phyloP scores from a whole-genome alignment of 2,329 filamentous ascomycete species.

The Arachnomyces sp. region DNA sequence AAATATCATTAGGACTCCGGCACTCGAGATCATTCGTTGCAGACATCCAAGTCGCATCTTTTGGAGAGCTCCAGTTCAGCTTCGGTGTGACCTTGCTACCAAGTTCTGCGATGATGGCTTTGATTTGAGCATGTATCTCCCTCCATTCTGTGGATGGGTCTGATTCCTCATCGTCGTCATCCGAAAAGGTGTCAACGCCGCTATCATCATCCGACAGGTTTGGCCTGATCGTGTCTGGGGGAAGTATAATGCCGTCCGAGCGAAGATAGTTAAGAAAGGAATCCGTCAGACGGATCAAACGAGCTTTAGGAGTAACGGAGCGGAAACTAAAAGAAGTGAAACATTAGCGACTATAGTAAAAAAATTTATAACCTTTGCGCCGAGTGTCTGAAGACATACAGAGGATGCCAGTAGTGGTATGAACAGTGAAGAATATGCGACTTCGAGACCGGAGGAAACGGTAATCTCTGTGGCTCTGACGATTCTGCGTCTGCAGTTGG shows the following conservation, averaged over 20 bases:
- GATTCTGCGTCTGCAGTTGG: too few relatives aligned
- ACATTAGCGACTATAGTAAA: constrained; percentile 8
- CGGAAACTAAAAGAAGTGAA: constrained; percentile 55
- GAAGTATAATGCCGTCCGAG: constrained; percentile 86
- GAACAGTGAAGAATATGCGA: constrained; percentile 91
- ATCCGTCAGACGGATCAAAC: constrained; percentile 67
- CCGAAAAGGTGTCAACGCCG: constrained; percentile 52
- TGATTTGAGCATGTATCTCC: constrained; percentile 70
- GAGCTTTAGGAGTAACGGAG: constrained; percentile 72
- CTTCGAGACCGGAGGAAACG: constrained; percentile 76
- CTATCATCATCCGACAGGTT: constrained; percentile 39
- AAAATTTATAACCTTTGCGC: background rate
- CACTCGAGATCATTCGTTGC: constrained; percentile 88
- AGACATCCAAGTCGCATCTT: constrained; percentile 90
- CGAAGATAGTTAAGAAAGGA: constrained; percentile 80
- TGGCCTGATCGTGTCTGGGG: constrained; percentile 38
- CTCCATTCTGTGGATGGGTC: constrained; percentile 52
- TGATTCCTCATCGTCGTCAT: constrained; percentile 49
- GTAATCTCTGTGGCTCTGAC: constrained; percentile 34
- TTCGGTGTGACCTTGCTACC: constrained; percentile 86
- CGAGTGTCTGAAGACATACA: constrained; percentile 37
- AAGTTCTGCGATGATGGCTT: constrained; percentile 67
- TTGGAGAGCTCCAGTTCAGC: constrained; percentile 94
- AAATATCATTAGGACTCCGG: constrained; percentile 79
- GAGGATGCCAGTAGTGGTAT: constrained; percentile 84